These are phyloP conservation scores for Vicia villosa DNA, from an alignment of 306 rosid species.

Conservation along the genomic window DNA sequence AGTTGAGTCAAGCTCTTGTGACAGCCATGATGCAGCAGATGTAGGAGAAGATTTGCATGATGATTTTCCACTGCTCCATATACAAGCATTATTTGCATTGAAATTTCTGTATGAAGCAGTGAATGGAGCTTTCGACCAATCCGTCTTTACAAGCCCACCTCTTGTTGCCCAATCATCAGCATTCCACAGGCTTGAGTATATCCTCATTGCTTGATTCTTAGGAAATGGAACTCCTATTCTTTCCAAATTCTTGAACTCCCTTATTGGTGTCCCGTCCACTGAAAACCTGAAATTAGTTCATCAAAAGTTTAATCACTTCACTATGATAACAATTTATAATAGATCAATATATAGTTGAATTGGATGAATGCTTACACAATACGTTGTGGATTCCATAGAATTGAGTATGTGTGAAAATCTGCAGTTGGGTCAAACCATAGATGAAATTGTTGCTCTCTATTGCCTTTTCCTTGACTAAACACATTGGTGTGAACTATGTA, in stretches of 20 bases:
- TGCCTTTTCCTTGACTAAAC: slow-evolving; percentile 62
- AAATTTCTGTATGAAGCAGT: slow-evolving; percentile 63
- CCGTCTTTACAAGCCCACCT: slow-evolving; percentile 67
- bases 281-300: slow-evolving; percentile 46
- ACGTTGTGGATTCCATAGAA: slow-evolving; percentile 64
- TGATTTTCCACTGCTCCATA: slow-evolving; percentile 49
- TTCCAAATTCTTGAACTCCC: slow-evolving; percentile 76
- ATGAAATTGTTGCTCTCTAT: slow-evolving; percentile 65
- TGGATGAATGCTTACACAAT: slow-evolving; percentile 46
- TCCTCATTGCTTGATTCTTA: slow-evolving; percentile 64
- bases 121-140: slow-evolving; percentile 75
- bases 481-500: slow-evolving; percentile 70
- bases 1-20: slow-evolving; percentile 51
- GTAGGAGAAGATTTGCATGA: slow-evolving; percentile 40
- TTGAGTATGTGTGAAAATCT: slow-evolving; percentile 65
- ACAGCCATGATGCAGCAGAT: slow-evolving; percentile 46
- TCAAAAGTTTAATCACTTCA: too few species aligned
- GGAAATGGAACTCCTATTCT: slow-evolving; percentile 61
- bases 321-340: too few species aligned
- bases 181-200: slow-evolving; percentile 72
- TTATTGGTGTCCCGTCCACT: slow-evolving; percentile 69
- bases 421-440: slow-evolving; percentile 78
- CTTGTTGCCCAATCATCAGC: slow-evolving; percentile 89
- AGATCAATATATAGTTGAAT: background rate
- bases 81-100: slow-evolving; percentile 63